A percentile compares a stretch with the other conserved stretches of the same genome.
phyloP scores from a whole-genome alignment of 73 alveolate species.

The Uronychia binucleata region DNA sequence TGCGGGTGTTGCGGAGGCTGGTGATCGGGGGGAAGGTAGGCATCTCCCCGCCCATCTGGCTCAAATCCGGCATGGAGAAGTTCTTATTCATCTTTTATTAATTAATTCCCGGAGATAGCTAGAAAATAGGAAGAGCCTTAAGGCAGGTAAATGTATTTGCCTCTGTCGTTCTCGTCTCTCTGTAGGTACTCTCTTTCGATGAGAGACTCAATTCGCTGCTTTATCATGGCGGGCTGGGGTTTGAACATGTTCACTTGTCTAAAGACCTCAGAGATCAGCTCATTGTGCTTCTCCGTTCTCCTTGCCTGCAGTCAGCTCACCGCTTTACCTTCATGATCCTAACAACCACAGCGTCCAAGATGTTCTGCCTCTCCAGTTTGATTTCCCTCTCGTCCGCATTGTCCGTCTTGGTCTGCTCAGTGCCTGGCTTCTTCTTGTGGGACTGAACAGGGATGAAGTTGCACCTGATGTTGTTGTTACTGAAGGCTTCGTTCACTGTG shows the following conservation, averaged over 20 bases:
- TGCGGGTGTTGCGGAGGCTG: not conserved
- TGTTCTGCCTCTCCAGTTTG: constrained; percentile 54
- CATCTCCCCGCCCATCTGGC: not conserved
- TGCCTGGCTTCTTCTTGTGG: constrained; percentile 44
- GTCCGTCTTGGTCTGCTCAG: constrained; percentile 25
- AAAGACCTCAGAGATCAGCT: constrained; percentile 79
- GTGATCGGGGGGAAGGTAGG: not conserved
- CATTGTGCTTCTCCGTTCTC: constrained; percentile 68
- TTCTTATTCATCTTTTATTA: not conserved
- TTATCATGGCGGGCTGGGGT: constrained; percentile 93
- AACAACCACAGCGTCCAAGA: constrained; percentile 74
- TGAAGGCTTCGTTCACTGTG: constrained; percentile 39
- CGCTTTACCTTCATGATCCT: constrained; percentile 64
- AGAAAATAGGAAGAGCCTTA: constrained; percentile 16
- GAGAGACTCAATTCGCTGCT: constrained; percentile 83
- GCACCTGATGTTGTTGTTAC: constrained; percentile 24
- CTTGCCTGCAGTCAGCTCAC: constrained; percentile 32
- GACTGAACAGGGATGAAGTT: constrained; percentile 47
- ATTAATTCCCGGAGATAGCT: no score
- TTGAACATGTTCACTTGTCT: constrained; percentile 83
- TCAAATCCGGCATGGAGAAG: not conserved
- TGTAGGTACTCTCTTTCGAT: constrained; percentile 84
- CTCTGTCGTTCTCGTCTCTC: constrained; percentile 83
- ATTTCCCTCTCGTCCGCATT: constrained; percentile 52
- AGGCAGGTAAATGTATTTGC: constrained; percentile 79